Conservation (phyloP, 805 yeast genomes). For the Ogataea zsoltii region DNA sequence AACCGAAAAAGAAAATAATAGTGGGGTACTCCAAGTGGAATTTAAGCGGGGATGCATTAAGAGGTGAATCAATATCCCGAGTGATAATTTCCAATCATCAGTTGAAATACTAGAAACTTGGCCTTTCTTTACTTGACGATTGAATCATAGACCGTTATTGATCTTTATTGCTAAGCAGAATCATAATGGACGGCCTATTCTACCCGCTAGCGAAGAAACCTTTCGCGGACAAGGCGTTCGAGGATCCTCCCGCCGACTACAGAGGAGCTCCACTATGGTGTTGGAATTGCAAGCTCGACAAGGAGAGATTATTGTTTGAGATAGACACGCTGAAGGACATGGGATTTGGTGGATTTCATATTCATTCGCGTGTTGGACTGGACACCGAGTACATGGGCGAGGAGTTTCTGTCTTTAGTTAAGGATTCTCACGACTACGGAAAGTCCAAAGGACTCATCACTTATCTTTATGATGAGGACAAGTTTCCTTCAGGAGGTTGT, state of each 20-base stretch:
- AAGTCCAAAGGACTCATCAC: slow-evolving; percentile 8
- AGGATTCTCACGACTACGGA: slow-evolving; percentile 10
- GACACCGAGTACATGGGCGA: slow-evolving; percentile 13
- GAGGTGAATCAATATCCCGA: too few relatives aligned
- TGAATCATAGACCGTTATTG: too few relatives aligned
- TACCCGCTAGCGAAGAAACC: neutral
- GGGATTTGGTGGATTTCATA: slow-evolving; percentile 16
- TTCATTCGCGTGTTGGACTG: slow-evolving; percentile 11
- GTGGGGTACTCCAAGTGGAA: too few relatives aligned
- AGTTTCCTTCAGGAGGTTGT: slow-evolving; percentile 15
- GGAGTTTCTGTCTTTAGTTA: slow-evolving; percentile 11
- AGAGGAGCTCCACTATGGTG: slow-evolving; percentile 7
- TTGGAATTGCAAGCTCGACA: slow-evolving; percentile 6
- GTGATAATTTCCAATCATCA: too few relatives aligned
- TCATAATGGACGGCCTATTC: neutral
- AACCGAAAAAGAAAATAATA: too few relatives aligned
- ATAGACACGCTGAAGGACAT: slow-evolving; percentile 6
- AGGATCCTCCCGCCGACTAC: slow-evolving; percentile 3
- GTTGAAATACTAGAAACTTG: too few relatives aligned
- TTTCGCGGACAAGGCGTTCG: neutral
- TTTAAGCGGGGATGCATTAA: too few relatives aligned
- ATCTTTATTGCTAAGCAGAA: too few relatives aligned
- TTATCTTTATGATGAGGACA: slow-evolving; percentile 13
- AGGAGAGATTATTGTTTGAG: slow-evolving; percentile 3
- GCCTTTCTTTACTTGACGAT: too few relatives aligned